Evolutionary conservation across 495 filamentous ascomycete genomes (phyloP), one percentile per base, ranked within the genome.

Genomic region (Corynascus novoguineensis): DNA sequence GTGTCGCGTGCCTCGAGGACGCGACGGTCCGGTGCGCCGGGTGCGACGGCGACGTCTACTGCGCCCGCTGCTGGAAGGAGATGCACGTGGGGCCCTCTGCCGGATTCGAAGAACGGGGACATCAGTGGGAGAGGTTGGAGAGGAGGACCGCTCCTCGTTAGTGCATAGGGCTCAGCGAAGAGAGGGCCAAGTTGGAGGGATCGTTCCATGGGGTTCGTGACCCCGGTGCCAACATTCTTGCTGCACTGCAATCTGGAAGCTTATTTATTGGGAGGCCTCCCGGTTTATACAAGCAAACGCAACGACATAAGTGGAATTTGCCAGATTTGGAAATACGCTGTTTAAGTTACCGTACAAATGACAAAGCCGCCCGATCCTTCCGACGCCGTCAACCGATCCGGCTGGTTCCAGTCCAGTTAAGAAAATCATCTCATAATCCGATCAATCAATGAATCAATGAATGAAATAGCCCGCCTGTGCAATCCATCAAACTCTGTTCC

Each of bases 1-100:
- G 86, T 64, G 74, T 79, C 14, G 86, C 88, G 44, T 89, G 86
- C 61, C 81, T 81, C 29, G 82, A 83, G 34, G 84, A 88, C 60
- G 85, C 83, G 4, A 77, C 77, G 4, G 70, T 88, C 11, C 66
- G 69, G 49, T 89, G 86, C 63, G 50, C 77, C 3, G 85, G 82
- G 11, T 88, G 86, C 62, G 83, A 84, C 55, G 76, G 74, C 8
- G 84, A 88, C 55, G 64, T 84, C 17, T 89, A 86, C 62, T 89
- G 86, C 67, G 73, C 69, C 10, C 64, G 75, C 6, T 88, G 86
- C 70, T 89, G 85, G 85, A 73, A 70, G 46, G 86, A 87, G 61
- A 85, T 86, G 64, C 86, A 89, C 59, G 71, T 78, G 3, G 85
- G 85, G 0, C 73, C 75, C 29, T 62, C 65, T 47, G 83, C 79